These are phyloP conservation scores for Candida insectorum DNA, from an alignment of 805 yeast genomes.

Conservation along the genomic window DNA sequence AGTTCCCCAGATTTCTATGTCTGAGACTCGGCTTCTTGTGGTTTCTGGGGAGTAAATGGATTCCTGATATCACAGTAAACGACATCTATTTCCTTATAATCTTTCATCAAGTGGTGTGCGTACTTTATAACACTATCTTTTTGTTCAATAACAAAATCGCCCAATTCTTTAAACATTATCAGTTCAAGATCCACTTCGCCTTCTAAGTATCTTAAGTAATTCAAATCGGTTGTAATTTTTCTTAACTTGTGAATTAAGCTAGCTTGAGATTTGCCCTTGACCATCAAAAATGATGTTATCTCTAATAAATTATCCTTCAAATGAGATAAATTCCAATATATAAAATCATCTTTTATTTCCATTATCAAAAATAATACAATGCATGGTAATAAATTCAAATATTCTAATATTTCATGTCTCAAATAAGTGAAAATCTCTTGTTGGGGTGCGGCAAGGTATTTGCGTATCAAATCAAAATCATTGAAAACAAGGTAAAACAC, in stretches of 20 bases:
- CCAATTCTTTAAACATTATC: conserved; percentile 8
- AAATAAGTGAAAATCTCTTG: conserved; percentile 3
- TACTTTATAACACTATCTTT: not conserved
- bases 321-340: conserved; percentile 1
- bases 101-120: not conserved
- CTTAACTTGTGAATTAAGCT: conserved; percentile 1
- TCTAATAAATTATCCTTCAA: conserved; percentile 4
- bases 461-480: not conserved
- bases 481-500: conserved; percentile 6
- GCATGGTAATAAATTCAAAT: conserved; percentile 10
- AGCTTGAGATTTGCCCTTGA: not conserved
- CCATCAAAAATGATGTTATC: conserved; percentile 5
- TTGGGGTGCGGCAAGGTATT: not conserved
- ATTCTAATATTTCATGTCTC: conserved; percentile 9
- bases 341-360: conserved; percentile 4
- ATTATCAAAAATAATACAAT: conserved; percentile 8
- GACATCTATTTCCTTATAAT: not conserved
- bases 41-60: no score
- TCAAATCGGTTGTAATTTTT: conserved; percentile 3
- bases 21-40: no score
- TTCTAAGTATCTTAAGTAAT: conserved; percentile 8
- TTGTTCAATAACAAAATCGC: conserved; percentile 5
- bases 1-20: no score
- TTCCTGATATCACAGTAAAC: no score
- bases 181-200: conserved; percentile 5